These are phyloP conservation scores for Hansenula lynferdii DNA, from an alignment of 1,139 yeast species.

Conservation along the genomic window DNA sequence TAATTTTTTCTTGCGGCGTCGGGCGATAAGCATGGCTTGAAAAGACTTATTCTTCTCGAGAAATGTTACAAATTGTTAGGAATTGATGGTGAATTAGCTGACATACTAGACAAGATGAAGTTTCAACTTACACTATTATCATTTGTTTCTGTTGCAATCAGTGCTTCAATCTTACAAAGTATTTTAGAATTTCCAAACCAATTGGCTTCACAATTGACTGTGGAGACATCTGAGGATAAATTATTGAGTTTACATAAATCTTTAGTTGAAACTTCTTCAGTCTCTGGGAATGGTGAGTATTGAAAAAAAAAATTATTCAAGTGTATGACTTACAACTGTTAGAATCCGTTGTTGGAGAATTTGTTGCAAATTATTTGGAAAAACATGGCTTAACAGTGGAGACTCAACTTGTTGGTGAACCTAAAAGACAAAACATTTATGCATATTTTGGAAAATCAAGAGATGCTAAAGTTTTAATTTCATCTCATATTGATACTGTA, in stretches of 20 bases:
- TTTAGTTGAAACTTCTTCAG: constrained; percentile 18
- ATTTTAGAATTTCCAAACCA: not conserved
- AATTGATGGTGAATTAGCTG: no score
- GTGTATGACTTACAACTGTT: not conserved
- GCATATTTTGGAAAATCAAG: constrained; percentile 42
- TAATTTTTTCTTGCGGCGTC: no score
- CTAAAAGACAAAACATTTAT: constrained; percentile 44
- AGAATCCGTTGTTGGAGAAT: constrained; percentile 11
- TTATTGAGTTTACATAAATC: constrained; percentile 20
- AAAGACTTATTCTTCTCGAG: not conserved
- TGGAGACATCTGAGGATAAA: constrained; percentile 10
- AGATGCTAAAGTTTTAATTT: constrained; percentile 46
- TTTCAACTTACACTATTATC: constrained; percentile 2
- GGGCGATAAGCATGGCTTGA: no score
- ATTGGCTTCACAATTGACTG: not conserved
- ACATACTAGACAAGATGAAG: constrained; percentile 7
- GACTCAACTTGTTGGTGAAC: constrained; percentile 30
- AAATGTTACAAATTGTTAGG: no score
- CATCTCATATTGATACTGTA: constrained; percentile 70
- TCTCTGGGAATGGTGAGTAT: constrained; percentile 3
- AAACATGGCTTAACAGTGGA: constrained; percentile 49
- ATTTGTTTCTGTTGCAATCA: constrained; percentile 7
- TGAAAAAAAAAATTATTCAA: not conserved
- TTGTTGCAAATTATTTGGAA: constrained; percentile 28
- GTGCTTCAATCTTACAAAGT: constrained; percentile 10